A percentile compares a stretch with the other conserved stretches of the same genome.
Conservation (phyloP, 441 rosid species). For the Kokia cookei region DNA sequence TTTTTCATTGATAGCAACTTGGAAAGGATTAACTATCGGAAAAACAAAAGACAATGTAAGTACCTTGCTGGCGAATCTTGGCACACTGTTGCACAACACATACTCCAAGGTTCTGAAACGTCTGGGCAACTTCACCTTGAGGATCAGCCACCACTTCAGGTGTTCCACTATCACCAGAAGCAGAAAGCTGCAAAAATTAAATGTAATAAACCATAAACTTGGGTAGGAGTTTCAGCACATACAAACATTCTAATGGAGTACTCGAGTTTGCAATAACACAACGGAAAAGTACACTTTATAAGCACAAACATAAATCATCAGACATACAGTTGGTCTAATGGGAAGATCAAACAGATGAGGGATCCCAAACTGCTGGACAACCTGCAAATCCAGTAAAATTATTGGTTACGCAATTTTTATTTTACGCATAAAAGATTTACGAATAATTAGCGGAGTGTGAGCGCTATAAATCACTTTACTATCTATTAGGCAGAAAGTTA, state of each 20-base stretch:
- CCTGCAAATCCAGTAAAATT: conserved; percentile 39
- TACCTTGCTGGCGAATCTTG: conserved; percentile 96
- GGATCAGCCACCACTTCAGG: conserved; percentile 95
- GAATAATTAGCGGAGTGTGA: not conserved
- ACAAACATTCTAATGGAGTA: not conserved
- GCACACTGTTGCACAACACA: conserved; percentile 95
- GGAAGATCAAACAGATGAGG: conserved; percentile 98
- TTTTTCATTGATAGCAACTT: not conserved
- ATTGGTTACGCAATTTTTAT: conserved; percentile 8
- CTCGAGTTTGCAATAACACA: not conserved
- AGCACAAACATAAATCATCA: conserved; percentile 5
- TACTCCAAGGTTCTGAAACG: conserved; percentile 85
- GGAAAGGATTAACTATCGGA: not conserved
- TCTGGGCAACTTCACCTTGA: conserved; percentile 76
- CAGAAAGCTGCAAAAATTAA: conserved; percentile 53
- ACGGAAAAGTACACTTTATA: not conserved
- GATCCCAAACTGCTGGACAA: conserved; percentile 91
- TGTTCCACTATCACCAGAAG: conserved; percentile 91
- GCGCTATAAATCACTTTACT: not conserved
- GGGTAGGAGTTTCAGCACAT: conserved; percentile 2
- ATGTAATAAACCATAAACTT: conserved; percentile 5
- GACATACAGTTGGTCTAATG: conserved; percentile 77
- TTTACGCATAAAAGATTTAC: not conserved
- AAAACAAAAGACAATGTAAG: not conserved
- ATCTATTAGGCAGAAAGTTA: conserved; percentile 3